Base-by-base conservation (phyloP, 768 basidiomycete genomes). In the Suillus clintonianus region DNA sequence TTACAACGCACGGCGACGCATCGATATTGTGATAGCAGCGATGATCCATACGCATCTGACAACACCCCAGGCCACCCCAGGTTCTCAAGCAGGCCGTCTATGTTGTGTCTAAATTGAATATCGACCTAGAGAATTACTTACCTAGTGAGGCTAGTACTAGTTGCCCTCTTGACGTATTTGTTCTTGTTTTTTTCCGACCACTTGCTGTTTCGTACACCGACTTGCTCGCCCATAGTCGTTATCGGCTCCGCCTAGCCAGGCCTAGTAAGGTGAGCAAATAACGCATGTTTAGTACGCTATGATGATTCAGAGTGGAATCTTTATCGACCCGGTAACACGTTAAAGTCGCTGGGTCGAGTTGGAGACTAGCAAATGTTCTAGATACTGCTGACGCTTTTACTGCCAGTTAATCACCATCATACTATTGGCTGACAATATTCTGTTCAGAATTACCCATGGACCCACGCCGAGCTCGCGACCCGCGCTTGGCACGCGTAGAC, bases 241-340 rank as follows among this genome's bases (percentile, higher is more conserved):
- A 34, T 42, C 30, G 32, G 4, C 41, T 37, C n/a, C 22, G 34
- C 36, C 27, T 22, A 53, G 27, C 36, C n/a, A 34, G 9, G 8
- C 9, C 22, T 15, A 14, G 45, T 36, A 34, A 67, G 62, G 74
- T 78, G 45, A 74, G 73, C 62, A 60, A 65, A 27, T 11, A 47
- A 58, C 67, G 58, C 62, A 9, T 9, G 39, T 53, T 57, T 47
- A 1, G 45, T 64, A 41, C 41, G 24, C 69, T 37, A 74, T 75
- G 92, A 94, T 94, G 91, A 94, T 86, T 90, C 89, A 91, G 92
- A 94, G 92, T 94, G 92, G 92, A 92, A 88, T 80, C 92, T 89
- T 78, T 75, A 90, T 85, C 80, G 83, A 93, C 86, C 90, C 82
- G 78, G 68, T 74, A 70, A 17, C 10, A 1, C 3, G 34, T 60